A percentile compares a stretch with the other conserved stretches of the same genome.
phyloP scores from a whole-genome alignment of 305 asterid species.

The Striga hermonthica region DNA sequence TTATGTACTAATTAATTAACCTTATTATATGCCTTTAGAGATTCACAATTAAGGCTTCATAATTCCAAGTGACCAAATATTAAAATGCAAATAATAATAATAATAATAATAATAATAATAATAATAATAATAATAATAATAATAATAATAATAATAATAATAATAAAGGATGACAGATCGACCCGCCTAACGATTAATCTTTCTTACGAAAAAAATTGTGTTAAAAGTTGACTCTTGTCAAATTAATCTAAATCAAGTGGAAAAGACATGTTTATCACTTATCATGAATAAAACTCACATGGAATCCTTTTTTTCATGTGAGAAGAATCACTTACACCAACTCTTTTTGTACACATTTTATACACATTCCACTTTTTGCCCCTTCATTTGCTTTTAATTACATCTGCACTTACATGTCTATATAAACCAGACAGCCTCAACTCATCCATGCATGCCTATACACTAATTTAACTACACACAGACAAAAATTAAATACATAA shows the following conservation, averaged over 20 bases:
- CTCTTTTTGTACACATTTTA: background rate
- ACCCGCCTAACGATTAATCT: too few relatives aligned
- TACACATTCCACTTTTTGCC: slow-evolving; percentile 35
- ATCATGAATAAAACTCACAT: slow-evolving; percentile 26
- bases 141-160: too few relatives aligned
- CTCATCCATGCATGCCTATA: slow-evolving; percentile 28
- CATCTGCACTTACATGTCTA: slow-evolving; percentile 31
- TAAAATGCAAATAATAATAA: too few relatives aligned
- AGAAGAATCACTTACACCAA: slow-evolving; percentile 20
- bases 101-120: too few relatives aligned
- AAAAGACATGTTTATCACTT: too few relatives aligned
- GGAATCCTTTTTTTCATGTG: slow-evolving; percentile 33
- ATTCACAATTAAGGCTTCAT: background rate
- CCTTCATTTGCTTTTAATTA: slow-evolving; percentile 22
- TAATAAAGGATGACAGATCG: too few relatives aligned
- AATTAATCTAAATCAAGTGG: slow-evolving; percentile 16
- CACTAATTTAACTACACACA: background rate
- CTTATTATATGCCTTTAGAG: background rate
- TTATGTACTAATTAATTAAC: background rate
- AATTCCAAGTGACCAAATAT: too few relatives aligned
- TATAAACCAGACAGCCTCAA: slow-evolving; percentile 29
- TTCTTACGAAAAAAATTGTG: too few relatives aligned
- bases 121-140: too few relatives aligned
- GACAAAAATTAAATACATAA: background rate
- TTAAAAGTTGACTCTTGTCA: background rate